A percentile compares a stretch with the other conserved stretches of the same genome.
phyloP scores from a whole-genome alignment of 2,329 filamentous ascomycete genomes.

The Penicillium sp. region DNA sequence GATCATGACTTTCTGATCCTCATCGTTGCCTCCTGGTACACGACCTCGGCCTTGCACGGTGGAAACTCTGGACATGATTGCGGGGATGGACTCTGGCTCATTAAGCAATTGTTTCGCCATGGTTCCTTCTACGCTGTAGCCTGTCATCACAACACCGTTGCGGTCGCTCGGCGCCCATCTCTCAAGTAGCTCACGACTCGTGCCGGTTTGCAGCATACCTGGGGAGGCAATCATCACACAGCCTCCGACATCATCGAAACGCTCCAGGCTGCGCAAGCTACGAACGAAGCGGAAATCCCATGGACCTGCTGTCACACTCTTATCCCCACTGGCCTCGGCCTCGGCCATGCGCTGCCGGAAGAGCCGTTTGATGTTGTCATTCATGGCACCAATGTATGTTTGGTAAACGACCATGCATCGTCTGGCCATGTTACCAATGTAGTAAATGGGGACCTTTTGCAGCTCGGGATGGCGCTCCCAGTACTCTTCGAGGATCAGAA shows the following conservation, averaged over 20 bases:
- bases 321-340: conserved; percentile 79
- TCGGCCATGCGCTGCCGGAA: conserved; percentile 91
- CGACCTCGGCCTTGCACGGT: conserved; percentile 58
- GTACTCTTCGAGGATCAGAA: conserved; percentile 95
- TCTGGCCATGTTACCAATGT: conserved; percentile 89
- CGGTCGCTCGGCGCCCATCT: conserved; percentile 94
- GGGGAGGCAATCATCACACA: conserved; percentile 98
- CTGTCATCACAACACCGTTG: conserved; percentile 98
- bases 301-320: conserved; percentile 68
- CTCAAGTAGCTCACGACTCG: conserved; percentile 88
- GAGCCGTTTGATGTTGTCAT: conserved; percentile 96
- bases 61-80: conserved; percentile 76
- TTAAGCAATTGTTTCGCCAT: conserved; percentile 97
- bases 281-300: conserved; percentile 98
- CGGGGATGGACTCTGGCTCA: conserved; percentile 91
- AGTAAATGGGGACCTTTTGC: conserved; percentile 93
- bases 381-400: conserved; percentile 98
- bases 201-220: conserved; percentile 97
- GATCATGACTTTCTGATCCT: conserved; percentile 87
- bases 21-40: conserved; percentile 62
- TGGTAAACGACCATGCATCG: conserved; percentile 99
- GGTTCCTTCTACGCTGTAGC: conserved; percentile 96
- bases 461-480: conserved; percentile 88
- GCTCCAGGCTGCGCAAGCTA: conserved; percentile 86
- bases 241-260: conserved; percentile 92